A percentile compares a stretch with the other conserved stretches of the same genome.
phyloP scores from a whole-genome alignment of 192 early-diverging fungal species.

The Umbelopsis isabellina region DNA sequence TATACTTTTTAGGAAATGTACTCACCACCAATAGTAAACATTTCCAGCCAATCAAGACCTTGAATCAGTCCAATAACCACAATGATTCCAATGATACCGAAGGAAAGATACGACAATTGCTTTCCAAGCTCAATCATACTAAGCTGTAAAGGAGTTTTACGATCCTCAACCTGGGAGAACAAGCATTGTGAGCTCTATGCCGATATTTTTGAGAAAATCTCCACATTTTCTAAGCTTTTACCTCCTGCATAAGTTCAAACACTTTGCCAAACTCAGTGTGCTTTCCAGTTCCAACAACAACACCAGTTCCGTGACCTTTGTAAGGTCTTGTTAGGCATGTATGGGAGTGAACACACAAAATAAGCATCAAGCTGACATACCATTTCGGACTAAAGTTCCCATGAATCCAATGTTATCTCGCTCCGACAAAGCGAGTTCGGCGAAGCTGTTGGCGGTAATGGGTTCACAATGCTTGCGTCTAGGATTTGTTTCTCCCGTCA shows the following conservation, averaged over 20 bases:
- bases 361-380: conserved; percentile 25
- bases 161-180: conserved; percentile 68
- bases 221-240: conserved; percentile 19
- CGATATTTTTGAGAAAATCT: no score
- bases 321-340: neutral
- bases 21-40: conserved; percentile 90
- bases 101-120: conserved; percentile 82
- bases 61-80: conserved; percentile 87
- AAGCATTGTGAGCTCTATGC: neutral
- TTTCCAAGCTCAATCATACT: conserved; percentile 96
- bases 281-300: conserved; percentile 89
- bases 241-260: conserved; percentile 92
- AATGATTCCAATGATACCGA: conserved; percentile 83
- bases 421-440: conserved; percentile 68
- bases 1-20: no score
- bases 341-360: neutral
- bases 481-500: conserved; percentile 89
- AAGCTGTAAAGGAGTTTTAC: conserved; percentile 89
- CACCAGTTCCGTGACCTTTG: conserved; percentile 77
- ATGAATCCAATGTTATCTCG: conserved; percentile 92
- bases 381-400: conserved; percentile 91
- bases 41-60: conserved; percentile 88
- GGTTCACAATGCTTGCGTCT: conserved; percentile 66
- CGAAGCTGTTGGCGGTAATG: conserved; percentile 44
- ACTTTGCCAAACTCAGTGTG: conserved; percentile 95